A percentile compares a stretch with the other conserved stretches of the same genome.
phyloP scores from a whole-genome alignment of 1,284 basidiomycete genomes.

The Papiliotrema nemorosa region DNA sequence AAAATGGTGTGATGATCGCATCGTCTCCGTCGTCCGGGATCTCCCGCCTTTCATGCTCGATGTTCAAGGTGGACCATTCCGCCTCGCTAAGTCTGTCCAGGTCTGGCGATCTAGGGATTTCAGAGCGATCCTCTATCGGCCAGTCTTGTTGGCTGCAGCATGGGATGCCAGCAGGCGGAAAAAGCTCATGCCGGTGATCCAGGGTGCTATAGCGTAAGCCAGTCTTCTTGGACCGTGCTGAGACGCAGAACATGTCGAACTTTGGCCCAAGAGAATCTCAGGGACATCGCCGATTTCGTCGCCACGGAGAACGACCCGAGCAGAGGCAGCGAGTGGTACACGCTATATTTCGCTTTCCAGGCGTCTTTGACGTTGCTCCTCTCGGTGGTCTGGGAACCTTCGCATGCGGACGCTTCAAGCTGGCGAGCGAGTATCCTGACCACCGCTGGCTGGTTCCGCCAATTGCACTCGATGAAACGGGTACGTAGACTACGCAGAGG shows the following conservation, averaged over 20 bases:
- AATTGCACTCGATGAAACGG: slow-evolving; percentile 5
- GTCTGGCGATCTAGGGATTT: slow-evolving; percentile 21
- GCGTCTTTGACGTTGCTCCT: slow-evolving; percentile 17
- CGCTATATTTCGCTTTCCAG: slow-evolving; percentile 24
- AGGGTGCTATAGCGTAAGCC: slow-evolving; percentile 19
- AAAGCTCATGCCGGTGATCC: slow-evolving; percentile 8
- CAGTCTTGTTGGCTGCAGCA: slow-evolving; percentile 23
- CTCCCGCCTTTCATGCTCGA: slow-evolving; percentile 14
- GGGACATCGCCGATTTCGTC: slow-evolving; percentile 14
- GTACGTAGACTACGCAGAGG: too few species aligned
- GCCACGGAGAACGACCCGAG: background rate
- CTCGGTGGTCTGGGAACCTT: slow-evolving; percentile 19
- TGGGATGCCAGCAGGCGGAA: slow-evolving; percentile 19
- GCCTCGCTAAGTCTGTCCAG: slow-evolving; percentile 14
- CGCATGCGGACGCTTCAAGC: slow-evolving; percentile 1
- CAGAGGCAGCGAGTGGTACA: slow-evolving; percentile 19
- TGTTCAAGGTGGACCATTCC: slow-evolving; percentile 7
- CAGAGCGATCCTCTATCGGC: slow-evolving; percentile 22
- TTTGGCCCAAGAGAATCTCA: slow-evolving; percentile 17
- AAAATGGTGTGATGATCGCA: slow-evolving; percentile 14
- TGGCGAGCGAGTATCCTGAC: slow-evolving; percentile 8
- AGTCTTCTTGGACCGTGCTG: background rate
- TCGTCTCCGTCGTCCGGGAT: slow-evolving; percentile 7
- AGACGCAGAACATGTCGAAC: slow-evolving; percentile 13
- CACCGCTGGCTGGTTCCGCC: slow-evolving; percentile 12